These are phyloP conservation scores for Colletotrichum noveboracense DNA, from an alignment of 2,329 filamentous ascomycete genomes.

Conservation along the genomic window DNA sequence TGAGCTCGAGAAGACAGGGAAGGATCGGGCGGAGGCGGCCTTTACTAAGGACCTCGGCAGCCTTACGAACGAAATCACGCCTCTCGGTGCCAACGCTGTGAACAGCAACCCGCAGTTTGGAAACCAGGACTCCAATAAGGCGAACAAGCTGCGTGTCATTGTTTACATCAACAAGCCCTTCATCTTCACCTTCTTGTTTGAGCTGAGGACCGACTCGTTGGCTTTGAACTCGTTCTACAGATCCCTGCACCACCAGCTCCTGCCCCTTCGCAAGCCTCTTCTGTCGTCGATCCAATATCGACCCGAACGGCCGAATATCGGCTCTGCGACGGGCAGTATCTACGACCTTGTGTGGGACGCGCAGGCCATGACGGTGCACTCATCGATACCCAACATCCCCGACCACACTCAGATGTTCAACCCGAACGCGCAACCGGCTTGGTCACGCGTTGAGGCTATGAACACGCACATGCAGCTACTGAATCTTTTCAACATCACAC, in stretches of 20 bases:
- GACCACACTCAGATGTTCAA: constrained; percentile 38
- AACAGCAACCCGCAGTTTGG: constrained; percentile 34
- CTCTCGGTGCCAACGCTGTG: constrained; percentile 19
- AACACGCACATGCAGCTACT: constrained; percentile 70
- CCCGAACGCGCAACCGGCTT: constrained; percentile 32
- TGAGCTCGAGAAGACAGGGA: constrained; percentile 56
- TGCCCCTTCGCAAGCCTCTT: constrained; percentile 62
- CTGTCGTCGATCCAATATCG: constrained; percentile 62
- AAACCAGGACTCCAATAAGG: constrained; percentile 58
- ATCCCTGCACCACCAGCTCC: constrained; percentile 65
- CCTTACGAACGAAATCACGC: constrained; percentile 11
- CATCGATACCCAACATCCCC: constrained; percentile 71
- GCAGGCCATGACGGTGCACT: constrained; percentile 58
- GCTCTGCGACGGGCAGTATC: constrained; percentile 46
- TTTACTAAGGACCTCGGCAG: constrained; percentile 47
- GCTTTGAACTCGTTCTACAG: constrained; percentile 62
- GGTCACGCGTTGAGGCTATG: constrained; percentile 67
- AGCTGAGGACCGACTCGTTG: constrained; percentile 62
- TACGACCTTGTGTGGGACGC: constrained; percentile 71
- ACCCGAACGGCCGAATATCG: constrained; percentile 51
- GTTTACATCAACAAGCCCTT: constrained; percentile 79
- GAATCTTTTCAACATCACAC: constrained; percentile 56
- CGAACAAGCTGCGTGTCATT: constrained; percentile 67
- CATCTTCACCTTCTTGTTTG: constrained; percentile 78
- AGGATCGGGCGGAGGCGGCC: constrained; percentile 46